A percentile compares a stretch with the other conserved stretches of the same genome.
These are phyloP conservation scores for Cercospora berteroae DNA, from an alignment of 2,329 filamentous ascomycete species.

Conservation along the genomic window DNA sequence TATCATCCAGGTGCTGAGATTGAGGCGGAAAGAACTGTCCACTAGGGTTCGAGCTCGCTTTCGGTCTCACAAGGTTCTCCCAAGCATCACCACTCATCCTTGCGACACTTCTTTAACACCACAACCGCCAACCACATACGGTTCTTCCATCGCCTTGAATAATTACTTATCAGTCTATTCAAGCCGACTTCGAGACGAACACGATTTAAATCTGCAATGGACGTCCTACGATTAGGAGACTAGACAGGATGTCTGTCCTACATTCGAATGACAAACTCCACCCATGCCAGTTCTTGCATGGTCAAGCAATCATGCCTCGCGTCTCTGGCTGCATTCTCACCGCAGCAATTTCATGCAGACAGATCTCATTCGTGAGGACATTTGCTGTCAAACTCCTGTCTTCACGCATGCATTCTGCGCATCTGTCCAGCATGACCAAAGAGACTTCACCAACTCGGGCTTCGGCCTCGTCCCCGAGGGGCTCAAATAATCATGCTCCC, in stretches of 20 bases:
- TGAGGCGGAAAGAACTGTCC: neutral
- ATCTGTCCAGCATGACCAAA: neutral
- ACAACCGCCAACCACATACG: neutral
- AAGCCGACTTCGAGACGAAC: neutral
- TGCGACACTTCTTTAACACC: neutral
- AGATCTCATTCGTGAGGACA: neutral
- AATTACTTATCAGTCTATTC: neutral
- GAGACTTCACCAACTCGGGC: neutral
- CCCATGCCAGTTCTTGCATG: neutral
- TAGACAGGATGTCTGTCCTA: neutral
- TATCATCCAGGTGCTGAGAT: neutral
- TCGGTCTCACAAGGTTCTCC: neutral
- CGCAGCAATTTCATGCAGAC: neutral
- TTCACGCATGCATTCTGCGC: neutral
- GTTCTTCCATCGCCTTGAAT: neutral
- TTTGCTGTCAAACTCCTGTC: neutral
- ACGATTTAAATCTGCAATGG: neutral
- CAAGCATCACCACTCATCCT: neutral
- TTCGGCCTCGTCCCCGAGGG: neutral
- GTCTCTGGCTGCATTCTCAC: neutral
- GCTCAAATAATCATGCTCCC: neutral
- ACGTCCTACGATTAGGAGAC: neutral
- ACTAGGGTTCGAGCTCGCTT: neutral
- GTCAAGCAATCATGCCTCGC: neutral
- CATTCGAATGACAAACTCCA: neutral